These are phyloP conservation scores for Mycena indigotica DNA, from an alignment of 768 basidiomycete species.

Conservation along the genomic window DNA sequence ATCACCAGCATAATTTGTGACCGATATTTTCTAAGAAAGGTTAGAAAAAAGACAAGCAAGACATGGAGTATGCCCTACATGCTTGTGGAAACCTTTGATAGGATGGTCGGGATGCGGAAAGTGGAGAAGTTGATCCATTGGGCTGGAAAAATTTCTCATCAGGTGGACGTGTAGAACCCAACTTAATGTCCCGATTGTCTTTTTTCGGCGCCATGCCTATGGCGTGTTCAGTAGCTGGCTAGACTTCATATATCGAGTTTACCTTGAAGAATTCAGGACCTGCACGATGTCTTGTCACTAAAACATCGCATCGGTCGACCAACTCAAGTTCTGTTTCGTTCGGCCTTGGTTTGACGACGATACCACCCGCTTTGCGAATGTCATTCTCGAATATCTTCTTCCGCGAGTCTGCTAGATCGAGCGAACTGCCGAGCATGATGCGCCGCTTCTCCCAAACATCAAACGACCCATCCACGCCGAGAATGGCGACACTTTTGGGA, in stretches of 20 bases:
- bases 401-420: conserved; percentile 55
- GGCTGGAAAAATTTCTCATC: conserved; percentile 57
- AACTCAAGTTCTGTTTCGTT: conserved; percentile 37
- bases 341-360: conserved; percentile 23
- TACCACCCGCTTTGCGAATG: conserved; percentile 61
- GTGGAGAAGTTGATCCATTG: conserved; percentile 78
- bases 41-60: conserved; percentile 1
- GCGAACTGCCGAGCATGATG: conserved; percentile 61
- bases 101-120: conserved; percentile 72
- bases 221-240: background rate
- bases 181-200: conserved; percentile 75
- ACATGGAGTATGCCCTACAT: conserved; percentile 46
- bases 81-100: conserved; percentile 50
- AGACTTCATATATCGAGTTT: conserved; percentile 19
- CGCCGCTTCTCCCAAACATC: conserved; percentile 61
- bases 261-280: conserved; percentile 75
- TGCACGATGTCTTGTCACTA: conserved; percentile 66
- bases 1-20: conserved; percentile 88
- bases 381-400: conserved; percentile 58
- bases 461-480: conserved; percentile 18
- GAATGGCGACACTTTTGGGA: conserved; percentile 7
- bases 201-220: conserved; percentile 62
- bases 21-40: conserved; percentile 62
- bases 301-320: conserved; percentile 61
- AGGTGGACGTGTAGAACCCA: conserved; percentile 85